Evolutionary conservation across 2,329 filamentous ascomycete species (phyloP).

Genomic region (Alternaria rosae): DNA sequence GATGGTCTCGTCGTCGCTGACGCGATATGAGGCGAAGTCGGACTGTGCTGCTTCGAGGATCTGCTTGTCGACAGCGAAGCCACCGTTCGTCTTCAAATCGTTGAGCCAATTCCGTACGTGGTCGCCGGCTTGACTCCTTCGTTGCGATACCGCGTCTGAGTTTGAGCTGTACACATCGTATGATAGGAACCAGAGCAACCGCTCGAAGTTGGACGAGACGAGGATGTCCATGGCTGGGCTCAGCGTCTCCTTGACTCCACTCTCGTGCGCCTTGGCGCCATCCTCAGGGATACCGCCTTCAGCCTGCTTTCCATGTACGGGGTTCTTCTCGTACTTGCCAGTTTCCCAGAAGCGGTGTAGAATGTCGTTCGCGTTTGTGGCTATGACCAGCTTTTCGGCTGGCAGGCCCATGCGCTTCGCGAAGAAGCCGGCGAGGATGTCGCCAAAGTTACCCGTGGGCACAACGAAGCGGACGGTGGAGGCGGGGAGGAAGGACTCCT

Average conservation of each 20-base stretch:
- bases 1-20: conserved; percentile 62
- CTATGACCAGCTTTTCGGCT: conserved; percentile 85
- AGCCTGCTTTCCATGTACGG: conserved; percentile 64
- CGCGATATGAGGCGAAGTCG: conserved; percentile 81
- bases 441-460: conserved; percentile 95
- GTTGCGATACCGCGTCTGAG: conserved; percentile 51
- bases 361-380: conserved; percentile 98
- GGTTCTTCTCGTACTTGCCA: conserved; percentile 87
- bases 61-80: conserved; percentile 79
- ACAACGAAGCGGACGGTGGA: conserved; percentile 83
- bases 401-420: conserved; percentile 90
- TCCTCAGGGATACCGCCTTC: conserved; percentile 63
- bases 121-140: conserved; percentile 66
- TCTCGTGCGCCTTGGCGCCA: conserved; percentile 67
- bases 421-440: conserved; percentile 93
- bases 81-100: conserved; percentile 79
- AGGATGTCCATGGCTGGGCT: conserved; percentile 98
- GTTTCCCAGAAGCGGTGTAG: conserved; percentile 94
- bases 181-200: conserved; percentile 90
- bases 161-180: conserved; percentile 59
- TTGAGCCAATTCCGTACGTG: conserved; percentile 81
- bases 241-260: conserved; percentile 87
- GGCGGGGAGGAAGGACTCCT: conserved; percentile 64
- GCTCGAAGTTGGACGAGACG: conserved; percentile 95
- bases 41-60: conserved; percentile 74